Evolutionary conservation across 129 eudicot genomes (phyloP).

Genomic region (Centella asiatica): DNA sequence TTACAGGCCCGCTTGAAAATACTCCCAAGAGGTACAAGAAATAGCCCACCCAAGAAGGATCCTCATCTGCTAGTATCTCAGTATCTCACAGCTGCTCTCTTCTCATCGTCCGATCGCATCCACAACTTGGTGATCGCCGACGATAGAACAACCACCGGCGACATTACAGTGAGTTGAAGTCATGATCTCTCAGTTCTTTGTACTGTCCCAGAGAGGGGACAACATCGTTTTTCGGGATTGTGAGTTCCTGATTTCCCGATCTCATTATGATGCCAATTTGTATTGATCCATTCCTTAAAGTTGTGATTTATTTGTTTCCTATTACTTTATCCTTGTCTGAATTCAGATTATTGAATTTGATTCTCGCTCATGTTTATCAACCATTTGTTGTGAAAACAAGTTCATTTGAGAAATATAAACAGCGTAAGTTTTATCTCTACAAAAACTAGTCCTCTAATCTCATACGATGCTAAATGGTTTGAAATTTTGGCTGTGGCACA

Average conservation of each 20-base stretch:
- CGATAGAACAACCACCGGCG: not conserved
- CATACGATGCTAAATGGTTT: not conserved
- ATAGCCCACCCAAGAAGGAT: too few relatives aligned
- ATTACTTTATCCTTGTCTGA: not conserved
- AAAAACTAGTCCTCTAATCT: not conserved
- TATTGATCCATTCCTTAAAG: not conserved
- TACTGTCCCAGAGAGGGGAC: slow-evolving; percentile 91
- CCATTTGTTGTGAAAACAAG: too few relatives aligned
- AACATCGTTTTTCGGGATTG: slow-evolving; percentile 86
- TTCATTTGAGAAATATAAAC: not conserved
- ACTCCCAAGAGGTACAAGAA: too few relatives aligned
- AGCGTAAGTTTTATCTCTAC: not conserved
- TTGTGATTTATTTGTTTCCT: too few relatives aligned
- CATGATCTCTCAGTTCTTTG: slow-evolving; percentile 93
- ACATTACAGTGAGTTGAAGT: not conserved
- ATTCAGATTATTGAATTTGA: not conserved
- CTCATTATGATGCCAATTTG: not conserved
- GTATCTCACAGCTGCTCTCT: too few relatives aligned
- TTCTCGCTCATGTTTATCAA: too few relatives aligned
- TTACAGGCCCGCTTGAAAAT: too few relatives aligned
- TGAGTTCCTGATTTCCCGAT: slow-evolving; percentile 14
- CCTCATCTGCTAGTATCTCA: too few relatives aligned
- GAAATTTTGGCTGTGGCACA: not conserved
- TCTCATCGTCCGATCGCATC: not conserved
- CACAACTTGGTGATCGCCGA: not conserved